Conservation (phyloP, 371 early-diverging fungal species). For the Mortierella sp. region DNA sequence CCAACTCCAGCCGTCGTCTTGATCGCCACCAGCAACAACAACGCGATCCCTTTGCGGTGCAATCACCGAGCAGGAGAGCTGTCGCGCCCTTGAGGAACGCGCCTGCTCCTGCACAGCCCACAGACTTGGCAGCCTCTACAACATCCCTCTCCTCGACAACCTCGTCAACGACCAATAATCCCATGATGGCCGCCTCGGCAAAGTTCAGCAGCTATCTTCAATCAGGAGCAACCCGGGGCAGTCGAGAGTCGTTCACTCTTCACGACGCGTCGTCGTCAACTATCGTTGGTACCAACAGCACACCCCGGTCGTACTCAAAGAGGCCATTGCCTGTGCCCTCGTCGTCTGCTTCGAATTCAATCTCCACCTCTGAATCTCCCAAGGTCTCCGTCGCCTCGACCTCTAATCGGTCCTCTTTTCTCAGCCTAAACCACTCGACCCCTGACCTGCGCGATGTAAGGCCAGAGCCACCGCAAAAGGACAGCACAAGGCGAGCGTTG, state of each 20-base stretch:
- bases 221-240: conserved; percentile 16
- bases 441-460: conserved; percentile 12
- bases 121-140: background rate
- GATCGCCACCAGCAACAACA: background rate
- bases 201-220: conserved; percentile 35
- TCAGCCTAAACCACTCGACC: conserved; percentile 9
- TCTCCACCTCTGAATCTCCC: conserved; percentile 16
- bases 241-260: conserved; percentile 23
- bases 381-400: conserved; percentile 16
- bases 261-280: conserved; percentile 12
- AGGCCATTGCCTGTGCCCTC: conserved; percentile 29
- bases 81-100: conserved; percentile 19
- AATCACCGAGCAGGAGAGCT: conserved; percentile 8
- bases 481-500: conserved; percentile 15
- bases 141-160: background rate
- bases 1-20: conserved; percentile 6
- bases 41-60: conserved; percentile 7
- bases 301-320: conserved; percentile 28
- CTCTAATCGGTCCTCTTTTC: background rate
- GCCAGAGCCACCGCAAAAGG: conserved; percentile 37
- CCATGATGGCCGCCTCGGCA: conserved; percentile 42
- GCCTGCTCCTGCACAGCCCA: conserved; percentile 1
- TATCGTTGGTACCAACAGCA: background rate
- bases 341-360: conserved; percentile 13
- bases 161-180: conserved; percentile 16